phyloP scores from a whole-genome alignment of 2,329 filamentous ascomycete species.

The Fusarium succisae region DNA sequence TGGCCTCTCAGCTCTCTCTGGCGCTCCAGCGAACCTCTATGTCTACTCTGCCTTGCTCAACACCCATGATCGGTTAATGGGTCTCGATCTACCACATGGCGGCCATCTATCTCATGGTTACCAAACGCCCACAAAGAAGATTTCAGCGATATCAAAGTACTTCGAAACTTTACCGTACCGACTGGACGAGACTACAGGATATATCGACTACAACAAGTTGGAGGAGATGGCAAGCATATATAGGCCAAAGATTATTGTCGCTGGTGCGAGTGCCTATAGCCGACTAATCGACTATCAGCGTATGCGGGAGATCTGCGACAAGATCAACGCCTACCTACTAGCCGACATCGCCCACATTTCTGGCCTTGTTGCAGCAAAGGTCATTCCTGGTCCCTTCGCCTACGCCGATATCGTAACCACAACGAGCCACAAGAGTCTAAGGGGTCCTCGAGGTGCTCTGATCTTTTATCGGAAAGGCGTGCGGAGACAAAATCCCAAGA shows the following conservation, averaged over 20 bases:
- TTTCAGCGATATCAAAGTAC: constrained; percentile 98
- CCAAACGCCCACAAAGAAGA: constrained; percentile 92
- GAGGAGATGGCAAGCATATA: constrained; percentile 89
- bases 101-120: constrained; percentile 97
- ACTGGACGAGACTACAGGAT: constrained; percentile 86
- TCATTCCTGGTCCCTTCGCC: constrained; percentile 88
- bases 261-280: constrained; percentile 95
- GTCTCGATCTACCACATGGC: constrained; percentile 93
- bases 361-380: constrained; percentile 89
- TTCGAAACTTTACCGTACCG: constrained; percentile 98
- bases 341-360: constrained; percentile 99
- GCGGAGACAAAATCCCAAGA: constrained; percentile 82
- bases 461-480: constrained; percentile 98
- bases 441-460: constrained; percentile 94
- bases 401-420: constrained; percentile 96
- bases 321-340: constrained; percentile 90
- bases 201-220: constrained; percentile 94
- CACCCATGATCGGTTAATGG: constrained; percentile 95
- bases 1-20: constrained; percentile 74
- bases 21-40: constrained; percentile 80
- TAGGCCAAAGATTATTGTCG: constrained; percentile 94
- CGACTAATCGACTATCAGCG: constrained; percentile 93
- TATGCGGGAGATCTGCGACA: constrained; percentile 90
- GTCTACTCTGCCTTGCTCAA: constrained; percentile 95
- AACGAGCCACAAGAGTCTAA: constrained; percentile 96